A percentile compares a stretch with the other conserved stretches of the same genome.
Evolutionary conservation across 1,284 basidiomycete species (phyloP).

Genomic region (Trichosporon asahii): DNA sequence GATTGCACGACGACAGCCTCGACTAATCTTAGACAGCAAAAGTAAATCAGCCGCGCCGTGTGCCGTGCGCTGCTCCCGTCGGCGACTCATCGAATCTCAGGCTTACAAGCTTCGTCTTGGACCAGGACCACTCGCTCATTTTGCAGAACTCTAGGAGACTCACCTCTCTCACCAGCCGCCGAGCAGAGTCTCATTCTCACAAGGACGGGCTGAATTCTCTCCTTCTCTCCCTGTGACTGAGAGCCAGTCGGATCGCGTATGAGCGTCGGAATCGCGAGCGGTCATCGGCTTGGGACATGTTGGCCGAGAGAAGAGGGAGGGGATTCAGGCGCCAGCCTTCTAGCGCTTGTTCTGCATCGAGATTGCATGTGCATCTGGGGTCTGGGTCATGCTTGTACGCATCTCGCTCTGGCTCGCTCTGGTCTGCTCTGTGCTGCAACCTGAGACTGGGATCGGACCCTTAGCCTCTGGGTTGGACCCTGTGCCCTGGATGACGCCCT

Average conservation of each 20-base stretch:
- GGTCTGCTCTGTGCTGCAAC: not conserved
- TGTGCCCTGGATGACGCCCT: not conserved
- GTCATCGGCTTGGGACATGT: not conserved
- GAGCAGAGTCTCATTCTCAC: not conserved
- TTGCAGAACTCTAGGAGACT: not conserved
- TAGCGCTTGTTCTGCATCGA: not conserved
- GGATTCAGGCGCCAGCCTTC: not conserved
- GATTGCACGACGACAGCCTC: too few relatives aligned
- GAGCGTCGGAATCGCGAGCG: not conserved
- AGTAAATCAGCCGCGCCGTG: too few relatives aligned
- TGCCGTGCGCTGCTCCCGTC: not conserved
- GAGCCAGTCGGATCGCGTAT: not conserved
- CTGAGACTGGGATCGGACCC: slow-evolving; percentile 9
- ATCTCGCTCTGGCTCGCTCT: not conserved
- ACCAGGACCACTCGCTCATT: not conserved
- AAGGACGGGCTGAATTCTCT: not conserved
- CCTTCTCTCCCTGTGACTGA: not conserved
- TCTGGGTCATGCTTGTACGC: not conserved
- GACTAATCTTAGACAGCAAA: too few relatives aligned
- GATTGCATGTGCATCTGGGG: not conserved
- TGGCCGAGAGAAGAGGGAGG: not conserved
- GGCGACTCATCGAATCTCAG: not conserved
- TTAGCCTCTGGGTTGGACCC: not conserved
- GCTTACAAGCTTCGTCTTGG: too few relatives aligned
- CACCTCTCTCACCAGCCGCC: not conserved